Evolutionary conservation across 352 stramenopile species (phyloP).

Genomic region (Aphanomyces invadans): DNA sequence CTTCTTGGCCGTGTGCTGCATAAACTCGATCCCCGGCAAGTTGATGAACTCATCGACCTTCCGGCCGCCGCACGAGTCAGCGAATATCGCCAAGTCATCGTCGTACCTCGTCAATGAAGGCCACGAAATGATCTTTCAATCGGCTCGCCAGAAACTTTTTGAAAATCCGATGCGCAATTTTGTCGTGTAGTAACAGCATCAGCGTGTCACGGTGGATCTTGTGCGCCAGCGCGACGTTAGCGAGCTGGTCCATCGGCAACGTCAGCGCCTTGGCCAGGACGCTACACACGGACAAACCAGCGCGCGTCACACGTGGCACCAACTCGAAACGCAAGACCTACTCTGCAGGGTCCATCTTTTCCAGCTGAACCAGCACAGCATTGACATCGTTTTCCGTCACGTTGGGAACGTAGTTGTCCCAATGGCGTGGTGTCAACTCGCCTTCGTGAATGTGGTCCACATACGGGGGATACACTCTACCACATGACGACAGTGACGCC

Average conservation of each 20-base stretch:
- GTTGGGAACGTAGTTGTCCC: conserved; percentile 19
- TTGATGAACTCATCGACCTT: conserved; percentile 22
- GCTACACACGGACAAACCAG: no score
- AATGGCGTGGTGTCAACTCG: conserved; percentile 1
- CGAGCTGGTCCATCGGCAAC: neutral
- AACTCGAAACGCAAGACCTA: no score
- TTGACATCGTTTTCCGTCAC: conserved; percentile 6
- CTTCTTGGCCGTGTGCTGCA: conserved; percentile 79
- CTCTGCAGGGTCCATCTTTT: conserved; percentile 4
- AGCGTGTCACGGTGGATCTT: conserved; percentile 15
- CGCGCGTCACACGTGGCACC: no score
- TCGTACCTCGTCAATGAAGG: conserved; percentile 18
- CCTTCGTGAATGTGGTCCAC: conserved; percentile 7
- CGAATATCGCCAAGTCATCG: no score
- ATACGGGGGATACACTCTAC: conserved; percentile 9
- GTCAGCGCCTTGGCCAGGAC: neutral
- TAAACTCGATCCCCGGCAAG: conserved; percentile 68
- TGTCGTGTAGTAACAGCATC: conserved; percentile 21
- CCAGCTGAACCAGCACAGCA: neutral
- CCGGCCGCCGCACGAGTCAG: no score
- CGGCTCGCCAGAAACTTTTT: conserved; percentile 14
- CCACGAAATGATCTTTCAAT: conserved; percentile 11
- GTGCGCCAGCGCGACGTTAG: neutral
- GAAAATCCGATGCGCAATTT: conserved; percentile 17
- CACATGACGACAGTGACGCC: no score